A percentile compares a stretch with the other conserved stretches of the same genome.
Conservation (phyloP, 345 rosid genomes). For the Populus euphratica region DNA sequence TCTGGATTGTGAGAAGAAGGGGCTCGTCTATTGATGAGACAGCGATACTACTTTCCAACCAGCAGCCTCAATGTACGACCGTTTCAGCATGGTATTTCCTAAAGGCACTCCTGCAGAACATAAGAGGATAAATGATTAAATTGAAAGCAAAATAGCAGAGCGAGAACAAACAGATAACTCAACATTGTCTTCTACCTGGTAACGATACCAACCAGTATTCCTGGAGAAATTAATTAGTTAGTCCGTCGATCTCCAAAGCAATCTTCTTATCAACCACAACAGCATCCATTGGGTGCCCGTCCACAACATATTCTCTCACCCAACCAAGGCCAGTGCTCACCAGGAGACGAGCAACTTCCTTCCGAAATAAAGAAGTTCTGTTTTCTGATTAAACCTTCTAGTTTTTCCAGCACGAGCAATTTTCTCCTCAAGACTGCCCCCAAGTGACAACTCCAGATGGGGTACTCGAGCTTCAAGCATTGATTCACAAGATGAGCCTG, state of each 20-base stretch:
- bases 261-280: slow-evolving; percentile 71
- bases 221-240: slow-evolving; percentile 78
- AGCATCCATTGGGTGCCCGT: slow-evolving; percentile 81
- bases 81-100: slow-evolving; percentile 83
- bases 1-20: slow-evolving; percentile 4
- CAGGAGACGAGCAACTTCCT: slow-evolving; percentile 81
- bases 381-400: slow-evolving; percentile 79
- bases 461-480: slow-evolving; percentile 75
- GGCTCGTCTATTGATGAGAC: slow-evolving; percentile 73
- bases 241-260: slow-evolving; percentile 92
- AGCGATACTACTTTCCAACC: slow-evolving; percentile 85
- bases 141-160: not conserved
- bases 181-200: not conserved
- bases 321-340: slow-evolving; percentile 85
- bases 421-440: slow-evolving; percentile 56
- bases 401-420: slow-evolving; percentile 64
- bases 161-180: not conserved
- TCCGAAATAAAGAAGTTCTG: slow-evolving; percentile 76
- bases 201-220: slow-evolving; percentile 55
- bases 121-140: not conserved
- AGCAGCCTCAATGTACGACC: slow-evolving; percentile 66
- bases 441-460: slow-evolving; percentile 62
- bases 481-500: slow-evolving; percentile 82
- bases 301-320: slow-evolving; percentile 64
- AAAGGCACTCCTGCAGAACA: slow-evolving; percentile 63